phyloP scores from a whole-genome alignment of 768 basidiomycete species.

The Amanita muscaria region DNA sequence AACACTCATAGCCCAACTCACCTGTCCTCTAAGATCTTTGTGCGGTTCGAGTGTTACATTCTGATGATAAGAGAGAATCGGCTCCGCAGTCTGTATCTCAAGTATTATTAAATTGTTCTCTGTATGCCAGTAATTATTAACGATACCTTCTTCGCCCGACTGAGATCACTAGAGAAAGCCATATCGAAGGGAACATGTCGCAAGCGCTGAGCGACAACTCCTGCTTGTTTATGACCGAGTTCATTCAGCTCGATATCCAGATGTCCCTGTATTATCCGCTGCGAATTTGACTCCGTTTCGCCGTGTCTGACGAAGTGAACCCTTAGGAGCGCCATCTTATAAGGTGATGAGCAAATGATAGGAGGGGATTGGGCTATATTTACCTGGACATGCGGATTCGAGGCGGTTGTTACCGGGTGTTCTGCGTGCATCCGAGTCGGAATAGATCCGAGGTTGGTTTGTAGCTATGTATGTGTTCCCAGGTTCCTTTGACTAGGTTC shows the following conservation, averaged over 20 bases:
- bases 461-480: too few species aligned
- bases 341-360: too few species aligned
- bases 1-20: conserved; percentile 24
- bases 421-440: too few species aligned
- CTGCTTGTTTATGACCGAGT: conserved; percentile 51
- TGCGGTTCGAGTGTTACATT: conserved; percentile 33
- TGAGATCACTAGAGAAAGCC: conserved; percentile 67
- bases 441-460: too few species aligned
- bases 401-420: too few species aligned
- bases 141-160: conserved; percentile 52
- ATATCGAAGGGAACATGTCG: conserved; percentile 43
- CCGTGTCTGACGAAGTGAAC: conserved; percentile 71
- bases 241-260: conserved; percentile 60
- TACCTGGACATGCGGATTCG: too few species aligned
- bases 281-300: conserved; percentile 63
- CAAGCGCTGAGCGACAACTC: conserved; percentile 44
- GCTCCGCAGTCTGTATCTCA: conserved; percentile 58
- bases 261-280: conserved; percentile 67
- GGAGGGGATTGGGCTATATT: not conserved
- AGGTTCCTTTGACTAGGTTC: too few species aligned
- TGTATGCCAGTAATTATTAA: conserved; percentile 2
- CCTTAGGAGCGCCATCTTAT: conserved; percentile 13
- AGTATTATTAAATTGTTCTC: not conserved
- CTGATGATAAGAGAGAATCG: conserved; percentile 49
- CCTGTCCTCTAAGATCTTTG: conserved; percentile 55